A percentile compares a stretch with the other conserved stretches of the same genome.
Conservation (phyloP, 2,329 filamentous ascomycete species). For the Bertia moriformis region DNA sequence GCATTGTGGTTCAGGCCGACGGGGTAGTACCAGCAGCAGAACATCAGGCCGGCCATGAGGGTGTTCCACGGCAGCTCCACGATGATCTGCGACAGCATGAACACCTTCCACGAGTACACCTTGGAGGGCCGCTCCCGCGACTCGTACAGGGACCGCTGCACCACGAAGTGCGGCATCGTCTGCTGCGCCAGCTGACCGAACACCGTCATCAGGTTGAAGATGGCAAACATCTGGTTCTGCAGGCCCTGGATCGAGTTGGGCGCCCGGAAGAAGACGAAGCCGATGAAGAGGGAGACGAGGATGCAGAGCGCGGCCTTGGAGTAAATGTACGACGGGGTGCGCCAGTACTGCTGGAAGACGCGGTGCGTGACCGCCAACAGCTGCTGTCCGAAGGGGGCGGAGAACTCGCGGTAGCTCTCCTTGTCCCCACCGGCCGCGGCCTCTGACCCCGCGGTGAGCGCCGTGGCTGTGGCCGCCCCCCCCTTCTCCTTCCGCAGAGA, state of each 20-base stretch:
- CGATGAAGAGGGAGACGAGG: slow-evolving; percentile 48
- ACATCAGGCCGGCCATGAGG: slow-evolving; percentile 48
- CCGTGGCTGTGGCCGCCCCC: too few relatives aligned
- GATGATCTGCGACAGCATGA: slow-evolving; percentile 50
- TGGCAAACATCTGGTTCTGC: slow-evolving; percentile 46
- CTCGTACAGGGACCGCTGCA: slow-evolving; percentile 45
- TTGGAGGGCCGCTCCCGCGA: slow-evolving; percentile 49
- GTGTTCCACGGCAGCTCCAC: slow-evolving; percentile 62
- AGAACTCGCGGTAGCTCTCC: slow-evolving; percentile 43
- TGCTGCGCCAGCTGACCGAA: slow-evolving; percentile 42
- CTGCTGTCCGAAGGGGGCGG: slow-evolving; percentile 41
- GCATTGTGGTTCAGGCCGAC: slow-evolving; percentile 50
- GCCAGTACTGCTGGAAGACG: slow-evolving; percentile 74
- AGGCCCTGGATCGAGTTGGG: slow-evolving; percentile 39
- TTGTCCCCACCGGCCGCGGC: slow-evolving; percentile 20
- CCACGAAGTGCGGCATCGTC: slow-evolving; percentile 49
- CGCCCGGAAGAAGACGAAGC: slow-evolving; percentile 55
- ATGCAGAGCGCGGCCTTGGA: slow-evolving; percentile 51
- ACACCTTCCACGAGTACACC: slow-evolving; percentile 52
- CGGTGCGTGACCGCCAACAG: slow-evolving; percentile 38
- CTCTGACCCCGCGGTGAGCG: too few relatives aligned
- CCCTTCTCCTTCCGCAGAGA: not conserved
- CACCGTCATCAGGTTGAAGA: slow-evolving; percentile 49
- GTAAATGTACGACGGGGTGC: slow-evolving; percentile 65
- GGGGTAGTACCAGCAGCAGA: slow-evolving; percentile 57